These are phyloP conservation scores for Mycena galopus DNA, from an alignment of 768 basidiomycete genomes.

Conservation along the genomic window DNA sequence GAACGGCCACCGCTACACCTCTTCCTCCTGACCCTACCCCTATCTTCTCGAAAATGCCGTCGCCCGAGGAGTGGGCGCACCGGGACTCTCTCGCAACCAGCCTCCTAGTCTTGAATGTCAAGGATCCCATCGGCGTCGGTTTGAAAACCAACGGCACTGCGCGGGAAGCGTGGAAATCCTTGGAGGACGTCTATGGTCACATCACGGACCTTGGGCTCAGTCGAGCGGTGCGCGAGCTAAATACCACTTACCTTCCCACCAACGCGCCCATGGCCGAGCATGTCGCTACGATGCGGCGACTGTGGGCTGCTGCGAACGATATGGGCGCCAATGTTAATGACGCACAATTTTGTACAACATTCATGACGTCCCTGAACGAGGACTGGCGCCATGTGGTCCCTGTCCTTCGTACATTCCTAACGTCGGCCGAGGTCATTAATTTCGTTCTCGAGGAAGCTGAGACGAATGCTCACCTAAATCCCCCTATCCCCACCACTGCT, in stretches of 20 bases:
- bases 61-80: slow-evolving; percentile 38
- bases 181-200: slow-evolving; percentile 29
- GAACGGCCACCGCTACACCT: too few species aligned
- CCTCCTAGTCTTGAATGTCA: slow-evolving; percentile 38
- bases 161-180: slow-evolving; percentile 38
- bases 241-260: slow-evolving; percentile 20
- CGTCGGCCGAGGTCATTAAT: too few species aligned
- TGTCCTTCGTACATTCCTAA: too few species aligned
- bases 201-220: slow-evolving; percentile 31
- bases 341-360: neutral
- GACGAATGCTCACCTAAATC: too few species aligned
- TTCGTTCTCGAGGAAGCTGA: too few species aligned
- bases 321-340: slow-evolving; percentile 18
- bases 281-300: slow-evolving; percentile 32
- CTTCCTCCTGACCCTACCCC: slow-evolving; percentile 25
- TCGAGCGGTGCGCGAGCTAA: slow-evolving; percentile 28
- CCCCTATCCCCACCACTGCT: too few species aligned
- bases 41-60: slow-evolving; percentile 33
- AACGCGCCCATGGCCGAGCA: slow-evolving; percentile 34
- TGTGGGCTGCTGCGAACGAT: slow-evolving; percentile 34
- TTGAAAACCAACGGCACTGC: slow-evolving; percentile 39
- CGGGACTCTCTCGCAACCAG: slow-evolving; percentile 36
- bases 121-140: slow-evolving; percentile 22
- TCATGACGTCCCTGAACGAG: slow-evolving; percentile 1
- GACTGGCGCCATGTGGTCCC: slow-evolving; percentile 33